Percentiles rank a stretch among this genome's conserved stretches.
These are phyloP conservation scores for Pseudotsuga menziesii DNA, from an alignment of 75 land plant species.

Conservation along the genomic window DNA sequence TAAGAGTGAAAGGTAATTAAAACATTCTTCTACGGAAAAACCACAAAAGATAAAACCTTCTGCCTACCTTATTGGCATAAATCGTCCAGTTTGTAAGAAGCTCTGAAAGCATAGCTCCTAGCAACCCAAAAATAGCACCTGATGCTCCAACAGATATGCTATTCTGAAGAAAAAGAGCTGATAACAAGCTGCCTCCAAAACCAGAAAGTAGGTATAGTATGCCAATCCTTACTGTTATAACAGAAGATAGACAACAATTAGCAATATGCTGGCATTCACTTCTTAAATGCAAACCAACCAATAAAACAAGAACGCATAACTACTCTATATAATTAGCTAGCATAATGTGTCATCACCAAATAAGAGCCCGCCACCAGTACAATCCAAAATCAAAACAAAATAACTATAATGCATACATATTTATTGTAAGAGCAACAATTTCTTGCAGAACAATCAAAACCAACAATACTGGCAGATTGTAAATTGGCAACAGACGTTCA, in stretches of 20 bases:
- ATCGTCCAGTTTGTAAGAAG: conserved; percentile 69
- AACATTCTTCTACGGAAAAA: background rate
- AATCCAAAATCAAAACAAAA: background rate
- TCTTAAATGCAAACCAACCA: background rate
- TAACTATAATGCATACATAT: background rate
- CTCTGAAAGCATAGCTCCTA: conserved; percentile 84
- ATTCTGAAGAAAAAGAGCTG: conserved; percentile 52
- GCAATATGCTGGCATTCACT: conserved; percentile 3
- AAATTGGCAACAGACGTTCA: background rate
- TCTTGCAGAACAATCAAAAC: background rate
- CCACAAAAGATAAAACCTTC: background rate
- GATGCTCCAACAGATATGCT: conserved; percentile 87
- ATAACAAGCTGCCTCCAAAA: conserved; percentile 68
- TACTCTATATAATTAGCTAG: no score
- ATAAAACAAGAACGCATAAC: no score
- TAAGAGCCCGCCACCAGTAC: background rate
- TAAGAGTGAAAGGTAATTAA: background rate
- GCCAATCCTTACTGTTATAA: conserved; percentile 53
- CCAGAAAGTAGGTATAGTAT: conserved; percentile 66
- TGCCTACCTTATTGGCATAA: conserved; percentile 48
- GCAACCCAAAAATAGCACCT: conserved; percentile 81
- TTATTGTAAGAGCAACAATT: background rate
- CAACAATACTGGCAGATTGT: background rate
- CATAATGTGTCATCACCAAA: conserved; percentile 3
- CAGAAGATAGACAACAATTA: conserved; percentile 3